Evolutionary conservation across 305 asterid genomes (phyloP), one percentile per base, ranked within the genome.

Genomic region (Plantago coronopus): DNA sequence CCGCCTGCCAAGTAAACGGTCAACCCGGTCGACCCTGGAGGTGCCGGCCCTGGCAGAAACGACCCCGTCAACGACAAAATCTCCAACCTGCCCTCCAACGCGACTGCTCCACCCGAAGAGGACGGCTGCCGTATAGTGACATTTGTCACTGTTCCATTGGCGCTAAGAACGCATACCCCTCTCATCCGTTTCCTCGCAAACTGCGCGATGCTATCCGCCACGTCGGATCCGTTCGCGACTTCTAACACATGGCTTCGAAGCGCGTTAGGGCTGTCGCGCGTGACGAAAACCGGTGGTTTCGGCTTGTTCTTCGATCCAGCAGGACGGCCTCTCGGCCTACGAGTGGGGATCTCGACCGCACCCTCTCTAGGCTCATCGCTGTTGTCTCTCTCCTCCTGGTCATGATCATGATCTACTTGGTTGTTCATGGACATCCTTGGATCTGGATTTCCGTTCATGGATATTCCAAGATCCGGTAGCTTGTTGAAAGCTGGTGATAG

Each of bases 1-100:
- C 93, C 97, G 12, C 95, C 95, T 44, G 87, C 86, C 10, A 90
- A 54, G 50, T 78, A 87, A 12, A 85, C 78, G 0, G 93, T 87
- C 68, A 90, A 50, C 48, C 93, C 85, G 38, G 97, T 90, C 18
- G 97, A 95, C 0, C 95, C 97, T 4, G 97, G 96, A 0, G 97
- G 97, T 0, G 96, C 95, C 3, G 97, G 97, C 20, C 95, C 91
- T 0, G 96, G 97, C 3, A 90, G 70, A 48, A 90, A 90, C 2
- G 96, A 87, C 0, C 97, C 97, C 1, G 96, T 78, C n/a, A 89
- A 40, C 0, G 97, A 89, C 14, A 89, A 57, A 12, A 89, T 81
- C 81, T 89, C 97, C 42, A 87, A 85, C 58, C 95, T 70, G 19
- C 97, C 97, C 22, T 87, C 95, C 55, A 89, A 73, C 8, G 90